Evolutionary conservation across 164 flowering plant species (phyloP), one percentile per base, ranked within the genome.

Genomic region (Houttuynia cordata): DNA sequence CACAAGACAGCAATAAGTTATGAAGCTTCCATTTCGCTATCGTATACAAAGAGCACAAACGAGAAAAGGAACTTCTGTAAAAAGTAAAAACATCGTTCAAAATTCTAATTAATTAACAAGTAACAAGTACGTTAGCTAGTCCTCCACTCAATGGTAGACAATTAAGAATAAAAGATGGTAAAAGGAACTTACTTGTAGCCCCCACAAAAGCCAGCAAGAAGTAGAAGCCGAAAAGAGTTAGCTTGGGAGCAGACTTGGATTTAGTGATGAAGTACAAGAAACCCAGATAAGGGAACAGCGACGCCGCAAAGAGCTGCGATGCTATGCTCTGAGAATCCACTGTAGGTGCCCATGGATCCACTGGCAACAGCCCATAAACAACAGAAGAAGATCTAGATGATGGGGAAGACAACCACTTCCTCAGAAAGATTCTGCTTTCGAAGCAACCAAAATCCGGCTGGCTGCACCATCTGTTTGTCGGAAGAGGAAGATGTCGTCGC

Each of bases 151-250:
- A 30, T 30, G 37, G 37, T 30, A 6, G 37, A 30, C 12, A 30
- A 17, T 9, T n/a, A 42, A 18, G 17, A 6, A 47, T 19, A 21
- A 45, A 59, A 20, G 20, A 22, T 5, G 52, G 22, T 34, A 0
- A n/a, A 54, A 57, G 64, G 23, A 64, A 77, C 98, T 80, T 63
- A 93, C 98, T 89, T 23, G 97, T 89, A 25, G 97, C 96, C 8
- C 97, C 98, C 49, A 93, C 98, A 71, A 89, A 93, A 42, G 85
- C 86, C 18, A 89, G 97, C 76, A 93, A 75, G 87, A 87, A 93
- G 67, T 89, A 93, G 82, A 93, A 89, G 10, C 98, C 98, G 67
- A 92, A 93, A 54, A 93, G 90, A 30, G 97, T 93, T 56, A 89
- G 91, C 72, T 80, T 89, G 4, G 98, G 98, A 47, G 92, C 79